These are phyloP conservation scores for Schizochytrium sp. DNA, from an alignment of 108 stramenopile genomes.

Conservation along the genomic window DNA sequence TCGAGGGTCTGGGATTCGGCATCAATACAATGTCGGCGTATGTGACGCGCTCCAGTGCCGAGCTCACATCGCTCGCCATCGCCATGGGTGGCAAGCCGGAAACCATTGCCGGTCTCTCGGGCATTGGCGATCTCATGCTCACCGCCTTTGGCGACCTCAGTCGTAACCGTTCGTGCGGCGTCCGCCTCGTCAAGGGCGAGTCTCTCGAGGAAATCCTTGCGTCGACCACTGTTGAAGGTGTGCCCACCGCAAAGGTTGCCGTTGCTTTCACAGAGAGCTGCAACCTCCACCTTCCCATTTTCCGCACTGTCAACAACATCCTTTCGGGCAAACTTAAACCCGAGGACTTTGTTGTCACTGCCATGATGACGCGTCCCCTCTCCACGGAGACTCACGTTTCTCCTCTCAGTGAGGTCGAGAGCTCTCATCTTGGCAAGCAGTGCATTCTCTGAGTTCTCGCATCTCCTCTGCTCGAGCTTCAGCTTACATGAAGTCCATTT, in stretches of 20 bases:
- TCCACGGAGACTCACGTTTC: background rate
- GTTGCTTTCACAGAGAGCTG: slow-evolving; percentile 59
- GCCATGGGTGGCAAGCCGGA: slow-evolving; percentile 67
- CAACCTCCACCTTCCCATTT: slow-evolving; percentile 60
- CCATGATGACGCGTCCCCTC: slow-evolving; percentile 11
- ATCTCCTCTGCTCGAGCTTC: no score
- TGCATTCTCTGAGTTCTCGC: background rate
- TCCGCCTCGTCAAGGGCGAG: slow-evolving; percentile 66
- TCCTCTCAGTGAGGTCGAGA: background rate
- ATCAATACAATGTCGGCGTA: slow-evolving; percentile 72
- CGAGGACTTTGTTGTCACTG: slow-evolving; percentile 7
- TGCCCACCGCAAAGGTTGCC: slow-evolving; percentile 64
- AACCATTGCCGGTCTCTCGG: slow-evolving; percentile 64
- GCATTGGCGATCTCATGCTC: slow-evolving; percentile 74
- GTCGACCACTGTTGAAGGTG: slow-evolving; percentile 57
- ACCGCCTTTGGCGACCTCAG: slow-evolving; percentile 65
- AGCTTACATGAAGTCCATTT: no score
- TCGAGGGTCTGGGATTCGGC: slow-evolving; percentile 65
- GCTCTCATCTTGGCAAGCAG: background rate
- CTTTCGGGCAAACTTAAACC: background rate
- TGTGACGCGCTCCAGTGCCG: slow-evolving; percentile 63
- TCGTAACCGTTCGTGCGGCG: slow-evolving; percentile 62
- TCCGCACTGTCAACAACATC: slow-evolving; percentile 43
- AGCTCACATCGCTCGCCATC: slow-evolving; percentile 52
- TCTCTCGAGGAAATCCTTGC: slow-evolving; percentile 53